These are phyloP conservation scores for Vitis vinifera DNA, from an alignment of 164 flowering plant genomes.

Conservation along the genomic window DNA sequence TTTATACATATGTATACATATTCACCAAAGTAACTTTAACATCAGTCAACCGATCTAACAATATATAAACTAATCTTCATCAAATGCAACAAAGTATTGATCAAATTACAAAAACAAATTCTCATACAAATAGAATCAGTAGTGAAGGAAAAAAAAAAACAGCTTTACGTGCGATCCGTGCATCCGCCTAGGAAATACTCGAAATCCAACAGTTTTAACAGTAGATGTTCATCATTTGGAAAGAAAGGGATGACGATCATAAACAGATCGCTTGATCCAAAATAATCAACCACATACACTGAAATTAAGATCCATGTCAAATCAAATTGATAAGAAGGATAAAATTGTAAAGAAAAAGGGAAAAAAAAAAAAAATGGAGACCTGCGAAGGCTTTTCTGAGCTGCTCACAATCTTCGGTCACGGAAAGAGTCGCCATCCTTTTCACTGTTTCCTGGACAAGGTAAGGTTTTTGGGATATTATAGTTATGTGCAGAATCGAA, in stretches of 20 bases:
- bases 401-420: slow-evolving; percentile 56
- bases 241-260: neutral
- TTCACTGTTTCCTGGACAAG: neutral
- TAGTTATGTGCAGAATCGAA: slow-evolving; percentile 1
- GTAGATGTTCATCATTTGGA: neutral
- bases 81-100: neutral
- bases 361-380: slow-evolving; percentile 1
- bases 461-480: neutral
- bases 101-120: no score
- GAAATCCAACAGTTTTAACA: neutral
- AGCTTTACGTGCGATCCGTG: neutral
- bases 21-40: neutral
- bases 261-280: neutral
- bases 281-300: neutral
- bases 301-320: neutral
- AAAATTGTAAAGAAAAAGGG: neutral
- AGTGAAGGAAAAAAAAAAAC: neutral
- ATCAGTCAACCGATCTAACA: neutral
- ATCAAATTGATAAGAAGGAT: neutral
- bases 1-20: slow-evolving; percentile 21
- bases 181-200: no score
- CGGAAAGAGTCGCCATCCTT: slow-evolving; percentile 51
- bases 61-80: neutral
- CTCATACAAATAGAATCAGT: no score
- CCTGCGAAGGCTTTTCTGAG: slow-evolving; percentile 64